A percentile compares a stretch with the other conserved stretches of the same genome.
Conservation (phyloP, 164 flowering plant species). For the Aristolochia contorta region DNA sequence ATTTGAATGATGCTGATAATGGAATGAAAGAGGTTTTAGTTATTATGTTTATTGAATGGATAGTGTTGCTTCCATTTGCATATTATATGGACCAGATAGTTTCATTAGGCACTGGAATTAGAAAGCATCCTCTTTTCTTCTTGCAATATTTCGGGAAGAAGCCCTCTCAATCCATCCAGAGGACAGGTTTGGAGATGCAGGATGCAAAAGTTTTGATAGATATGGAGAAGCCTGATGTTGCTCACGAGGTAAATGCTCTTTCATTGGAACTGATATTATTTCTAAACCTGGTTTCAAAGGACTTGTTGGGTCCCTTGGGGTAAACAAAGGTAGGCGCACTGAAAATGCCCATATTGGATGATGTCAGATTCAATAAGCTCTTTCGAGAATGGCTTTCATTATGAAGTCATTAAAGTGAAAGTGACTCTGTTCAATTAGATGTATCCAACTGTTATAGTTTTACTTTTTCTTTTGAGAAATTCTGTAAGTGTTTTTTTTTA, state of each 20-base stretch:
- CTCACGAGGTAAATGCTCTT: constrained; percentile 58
- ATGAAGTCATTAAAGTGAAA: too few relatives aligned
- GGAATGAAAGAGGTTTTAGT: constrained; percentile 73
- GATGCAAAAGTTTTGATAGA: constrained; percentile 58
- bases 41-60: constrained; percentile 61
- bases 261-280: background rate
- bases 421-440: too few relatives aligned
- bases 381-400: too few relatives aligned
- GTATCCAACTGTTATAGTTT: too few relatives aligned
- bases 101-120: constrained; percentile 53
- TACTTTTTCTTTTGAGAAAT: too few relatives aligned
- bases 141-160: constrained; percentile 37
- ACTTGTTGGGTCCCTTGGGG: too few relatives aligned
- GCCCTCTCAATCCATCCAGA: constrained; percentile 27
- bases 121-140: constrained; percentile 54
- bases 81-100: constrained; percentile 62
- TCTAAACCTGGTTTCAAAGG: background rate
- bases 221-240: constrained; percentile 80
- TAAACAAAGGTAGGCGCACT: too few relatives aligned
- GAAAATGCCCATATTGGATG: too few relatives aligned
- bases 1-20: constrained; percentile 50
- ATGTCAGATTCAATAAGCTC: too few relatives aligned
- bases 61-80: constrained; percentile 41
- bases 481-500: background rate
- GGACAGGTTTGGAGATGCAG: constrained; percentile 44